Base-by-base conservation (phyloP, 495 filamentous ascomycete genomes). In the Astrothelium macrocarpum region DNA sequence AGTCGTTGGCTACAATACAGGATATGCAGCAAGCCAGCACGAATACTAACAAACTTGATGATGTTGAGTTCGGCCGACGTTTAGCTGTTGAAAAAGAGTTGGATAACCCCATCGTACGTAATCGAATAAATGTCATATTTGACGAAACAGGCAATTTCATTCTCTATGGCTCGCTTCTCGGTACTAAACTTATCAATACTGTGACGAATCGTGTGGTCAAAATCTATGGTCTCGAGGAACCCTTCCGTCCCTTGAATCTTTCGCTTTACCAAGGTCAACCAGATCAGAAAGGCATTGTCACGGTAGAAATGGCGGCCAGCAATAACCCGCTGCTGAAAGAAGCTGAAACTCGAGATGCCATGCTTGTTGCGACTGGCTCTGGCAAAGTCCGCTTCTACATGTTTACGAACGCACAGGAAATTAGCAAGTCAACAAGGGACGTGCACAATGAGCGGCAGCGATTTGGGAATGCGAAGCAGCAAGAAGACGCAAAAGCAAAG, bases 141-240 rank as follows among this genome's bases (percentile, higher is more conserved):
- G 94, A 99, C 72, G 94, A 99, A 72, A 96, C 91, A 1, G 90
- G 93, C 18, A 82, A 97, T 72, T 97, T 97, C 75, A 84, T 99
- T 65, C 77, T 97, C 34, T 99, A 95, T 70, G 95, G 94, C 53
- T 96, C 91, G 12, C 84, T 97, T 32, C 78, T 92, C 46, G 94
- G 95, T 25, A 82, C 88, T 68, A 97, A 97, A 73, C 90, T 96
- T 42, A 80, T 99, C 71, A 99, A 99, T 75, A 96, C 89, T 1
- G 85, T 89, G 71, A 95, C 94, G 26, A 97, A 97, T 76, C 83
- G 87, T 39, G 85, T 96, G 1, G 85, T 96, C 58, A 91, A 90
- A 68, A 80, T 91, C 1, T 96, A 91, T 75, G 92, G 87, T 34
- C 86, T 85, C 64, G 95, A 97, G 59, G 94, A 99, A 66, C 84